A percentile compares a stretch with the other conserved stretches of the same genome.
phyloP scores from a whole-genome alignment of 176 grass and related monocot species.

The Cymbopogon citratus region DNA sequence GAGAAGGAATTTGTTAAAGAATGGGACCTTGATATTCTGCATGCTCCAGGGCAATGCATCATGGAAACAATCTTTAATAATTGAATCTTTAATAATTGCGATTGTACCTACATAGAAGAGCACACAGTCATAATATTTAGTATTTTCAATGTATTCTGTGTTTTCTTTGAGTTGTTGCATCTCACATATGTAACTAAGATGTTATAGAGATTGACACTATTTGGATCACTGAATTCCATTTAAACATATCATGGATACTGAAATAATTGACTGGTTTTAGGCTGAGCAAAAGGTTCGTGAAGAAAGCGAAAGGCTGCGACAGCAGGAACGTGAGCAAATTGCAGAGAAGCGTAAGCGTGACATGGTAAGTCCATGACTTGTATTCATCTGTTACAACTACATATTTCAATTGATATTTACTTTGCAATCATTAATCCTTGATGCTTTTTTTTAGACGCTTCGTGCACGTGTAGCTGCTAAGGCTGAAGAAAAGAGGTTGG shows the following conservation, averaged over 20 bases:
- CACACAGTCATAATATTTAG: neutral
- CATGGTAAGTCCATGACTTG: constrained; percentile 42
- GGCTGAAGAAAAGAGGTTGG: constrained; percentile 88
- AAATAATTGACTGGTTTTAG: constrained; percentile 44
- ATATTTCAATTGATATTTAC: constrained; percentile 13
- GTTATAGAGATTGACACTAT: neutral
- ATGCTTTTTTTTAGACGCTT: constrained; percentile 52
- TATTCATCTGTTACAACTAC: constrained; percentile 14
- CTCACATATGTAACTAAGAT: neutral
- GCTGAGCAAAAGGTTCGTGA: constrained; percentile 94
- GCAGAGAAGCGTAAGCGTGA: constrained; percentile 89
- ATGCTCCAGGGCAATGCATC: neutral
- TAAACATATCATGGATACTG: neutral
- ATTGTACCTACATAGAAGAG: neutral
- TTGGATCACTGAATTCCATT: neutral
- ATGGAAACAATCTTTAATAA: neutral
- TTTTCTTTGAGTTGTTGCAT: neutral
- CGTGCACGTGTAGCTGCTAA: constrained; percentile 94
- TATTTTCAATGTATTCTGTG: neutral
- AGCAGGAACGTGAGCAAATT: constrained; percentile 79
- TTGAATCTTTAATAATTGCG: neutral
- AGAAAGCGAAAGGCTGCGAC: constrained; percentile 86
- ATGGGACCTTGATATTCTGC: neutral
- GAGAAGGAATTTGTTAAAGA: neutral
- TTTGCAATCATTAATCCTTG: constrained; percentile 14